A percentile compares a stretch with the other conserved stretches of the same genome.
These are phyloP conservation scores for Leptographium galeiforme DNA, from an alignment of 2,329 filamentous ascomycete species.

Conservation along the genomic window DNA sequence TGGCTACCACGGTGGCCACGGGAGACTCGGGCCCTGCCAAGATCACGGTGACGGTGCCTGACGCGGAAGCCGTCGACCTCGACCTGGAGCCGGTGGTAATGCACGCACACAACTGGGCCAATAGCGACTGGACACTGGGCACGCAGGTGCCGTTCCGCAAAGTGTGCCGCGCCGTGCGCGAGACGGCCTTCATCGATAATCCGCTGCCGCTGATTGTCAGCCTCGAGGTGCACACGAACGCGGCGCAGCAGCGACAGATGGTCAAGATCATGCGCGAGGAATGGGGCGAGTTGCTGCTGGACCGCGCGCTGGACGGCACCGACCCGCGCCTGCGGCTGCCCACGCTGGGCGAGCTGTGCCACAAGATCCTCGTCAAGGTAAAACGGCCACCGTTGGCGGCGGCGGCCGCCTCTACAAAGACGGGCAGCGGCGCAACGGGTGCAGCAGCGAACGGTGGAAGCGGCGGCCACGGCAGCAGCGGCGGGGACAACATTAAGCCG, in stretches of 20 bases:
- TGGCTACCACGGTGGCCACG: not conserved
- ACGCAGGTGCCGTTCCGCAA: conserved; percentile 76
- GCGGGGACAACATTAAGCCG: not conserved
- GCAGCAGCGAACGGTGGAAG: conserved; percentile 5
- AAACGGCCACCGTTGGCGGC: conserved; percentile 39
- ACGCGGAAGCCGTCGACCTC: not conserved
- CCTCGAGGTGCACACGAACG: conserved; percentile 75
- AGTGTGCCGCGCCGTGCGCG: conserved; percentile 67
- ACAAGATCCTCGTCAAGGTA: conserved; percentile 76
- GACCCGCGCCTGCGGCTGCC: conserved; percentile 46
- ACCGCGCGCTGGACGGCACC: conserved; percentile 35
- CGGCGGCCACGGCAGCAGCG: not conserved
- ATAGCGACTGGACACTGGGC: conserved; percentile 58
- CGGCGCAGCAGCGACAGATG: conserved; percentile 80
- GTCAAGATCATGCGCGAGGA: conserved; percentile 86
- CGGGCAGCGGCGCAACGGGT: not conserved
- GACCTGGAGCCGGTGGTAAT: conserved; percentile 62
- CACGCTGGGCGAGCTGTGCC: conserved; percentile 54
- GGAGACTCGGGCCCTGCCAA: not conserved
- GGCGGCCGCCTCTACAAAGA: not conserved
- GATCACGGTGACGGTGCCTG: conserved; percentile 7
- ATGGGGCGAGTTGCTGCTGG: conserved; percentile 65
- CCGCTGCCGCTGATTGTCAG: conserved; percentile 81
- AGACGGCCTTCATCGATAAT: conserved; percentile 64
- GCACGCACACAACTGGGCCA: conserved; percentile 35